Base-by-base conservation (phyloP, 179 eudicot genomes). In the Spinacia oleracea region DNA sequence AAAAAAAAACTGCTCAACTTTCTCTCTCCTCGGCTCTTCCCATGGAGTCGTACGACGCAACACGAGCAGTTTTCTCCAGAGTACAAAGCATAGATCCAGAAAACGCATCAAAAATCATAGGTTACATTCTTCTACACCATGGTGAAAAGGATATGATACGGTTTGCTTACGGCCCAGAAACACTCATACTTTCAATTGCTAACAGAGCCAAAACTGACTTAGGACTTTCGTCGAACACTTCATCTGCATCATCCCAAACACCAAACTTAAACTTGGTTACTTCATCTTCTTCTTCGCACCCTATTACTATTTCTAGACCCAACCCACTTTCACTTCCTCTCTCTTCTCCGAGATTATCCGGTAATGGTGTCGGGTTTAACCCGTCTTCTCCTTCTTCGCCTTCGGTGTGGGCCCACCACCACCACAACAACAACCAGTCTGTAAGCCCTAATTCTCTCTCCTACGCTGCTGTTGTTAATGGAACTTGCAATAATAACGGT, bases 41-140 rank as follows among this genome's bases (percentile, higher is more conserved):
- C 79, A 92, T 91, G 97, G 98, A 94, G 82, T 83, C 91, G 16
- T 77, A 85, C 40, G 97, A 94, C 69, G 92, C 96, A 51, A 85
- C 96, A 3, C 83, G 84, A 50, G 77, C 84, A 50, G 91, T 94
- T 9, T 83, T 88, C 77, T 81, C 92, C 0, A 81, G 92, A 73
- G 86, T 94, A 18, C 89, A 89, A 78, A 75, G 51, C 64, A 70
- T 93, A 79, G 98, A 93, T 89, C 97, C 91, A 43, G 93, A 94
- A 65, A 86, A 91, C 74, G 97, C 93, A 4, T 85, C 92, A 0
- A 94, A 86, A 81, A 88, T 91, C 81, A 88, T 91, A 90, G 91
- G 97, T 11, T 88, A 75, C 43, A 77, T 94, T 6, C 90, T 91
- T 7, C 81, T 91, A 6, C 89, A 93, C 70, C 86, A 84, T 2